Conservation (phyloP, 345 rosid species). For the Populus davidiana region DNA sequence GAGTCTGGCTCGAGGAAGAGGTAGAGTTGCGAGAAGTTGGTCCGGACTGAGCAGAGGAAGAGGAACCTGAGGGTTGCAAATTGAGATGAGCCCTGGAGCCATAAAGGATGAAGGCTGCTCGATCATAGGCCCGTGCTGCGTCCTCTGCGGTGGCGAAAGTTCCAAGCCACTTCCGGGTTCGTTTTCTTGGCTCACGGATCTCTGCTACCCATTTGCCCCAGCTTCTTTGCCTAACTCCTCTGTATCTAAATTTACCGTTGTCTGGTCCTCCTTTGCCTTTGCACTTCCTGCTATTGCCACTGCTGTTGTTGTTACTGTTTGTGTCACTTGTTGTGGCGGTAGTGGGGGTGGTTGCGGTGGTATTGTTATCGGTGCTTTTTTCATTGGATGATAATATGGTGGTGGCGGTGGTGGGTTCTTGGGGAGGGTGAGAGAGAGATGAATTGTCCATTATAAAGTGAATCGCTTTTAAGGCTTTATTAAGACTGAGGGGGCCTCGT, state of each 20-base stretch:
- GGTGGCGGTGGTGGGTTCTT: background rate
- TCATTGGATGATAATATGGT: background rate
- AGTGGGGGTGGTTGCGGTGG: slow-evolving; percentile 15
- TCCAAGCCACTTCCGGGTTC: slow-evolving; percentile 83
- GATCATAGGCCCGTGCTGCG: slow-evolving; percentile 86
- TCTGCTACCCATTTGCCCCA: slow-evolving; percentile 86
- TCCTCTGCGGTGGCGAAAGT: slow-evolving; percentile 83
- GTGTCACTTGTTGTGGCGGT: slow-evolving; percentile 1
- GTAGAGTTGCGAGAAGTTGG: slow-evolving; percentile 35
- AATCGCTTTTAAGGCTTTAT: slow-evolving; percentile 8
- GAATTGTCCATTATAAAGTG: slow-evolving; percentile 20
- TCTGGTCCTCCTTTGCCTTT: slow-evolving; percentile 73
- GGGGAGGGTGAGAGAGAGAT: slow-evolving; percentile 21
- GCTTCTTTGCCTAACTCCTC: slow-evolving; percentile 67
- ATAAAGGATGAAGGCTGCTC: slow-evolving; percentile 69
- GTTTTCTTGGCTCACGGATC: slow-evolving; percentile 74
- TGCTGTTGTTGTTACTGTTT: slow-evolving; percentile 1
- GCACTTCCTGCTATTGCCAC: slow-evolving; percentile 30
- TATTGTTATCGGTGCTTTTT: background rate
- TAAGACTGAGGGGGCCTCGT: slow-evolving; percentile 26
- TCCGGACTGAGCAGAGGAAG: slow-evolving; percentile 9
- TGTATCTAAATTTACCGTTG: slow-evolving; percentile 57
- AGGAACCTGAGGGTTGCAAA: slow-evolving; percentile 19
- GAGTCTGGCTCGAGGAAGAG: slow-evolving; percentile 52
- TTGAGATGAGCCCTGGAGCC: slow-evolving; percentile 80